These are phyloP conservation scores for Sugiyamaella paludigena DNA, from an alignment of 1,139 yeast genomes.

Conservation along the genomic window DNA sequence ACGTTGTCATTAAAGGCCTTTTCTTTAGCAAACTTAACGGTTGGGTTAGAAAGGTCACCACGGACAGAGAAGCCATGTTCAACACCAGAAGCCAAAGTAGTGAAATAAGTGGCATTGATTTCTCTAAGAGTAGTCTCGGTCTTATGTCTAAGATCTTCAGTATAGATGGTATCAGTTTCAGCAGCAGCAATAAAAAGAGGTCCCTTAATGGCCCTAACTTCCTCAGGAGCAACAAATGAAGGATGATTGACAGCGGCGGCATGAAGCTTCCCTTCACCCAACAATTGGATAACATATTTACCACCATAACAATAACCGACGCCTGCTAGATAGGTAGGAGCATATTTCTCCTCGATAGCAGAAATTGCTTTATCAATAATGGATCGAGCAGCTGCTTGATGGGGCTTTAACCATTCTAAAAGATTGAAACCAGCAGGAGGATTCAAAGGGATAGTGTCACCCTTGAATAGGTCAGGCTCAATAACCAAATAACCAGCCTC, in stretches of 20 bases:
- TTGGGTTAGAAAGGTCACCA: constrained; percentile 61
- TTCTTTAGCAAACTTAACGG: constrained; percentile 63
- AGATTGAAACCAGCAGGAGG: constrained; percentile 34
- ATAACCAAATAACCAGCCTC: constrained; percentile 60
- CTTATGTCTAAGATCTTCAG: constrained; percentile 57
- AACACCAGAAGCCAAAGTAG: constrained; percentile 59
- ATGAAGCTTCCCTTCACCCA: constrained; percentile 47
- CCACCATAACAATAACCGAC: constrained; percentile 89
- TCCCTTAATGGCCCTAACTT: constrained; percentile 52
- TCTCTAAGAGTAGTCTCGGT: constrained; percentile 57
- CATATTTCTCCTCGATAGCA: constrained; percentile 43
- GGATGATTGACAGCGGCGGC: constrained; percentile 76
- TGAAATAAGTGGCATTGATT: constrained; percentile 50
- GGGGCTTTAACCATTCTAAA: constrained; percentile 54
- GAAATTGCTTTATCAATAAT: constrained; percentile 46
- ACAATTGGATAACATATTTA: constrained; percentile 55
- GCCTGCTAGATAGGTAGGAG: constrained; percentile 54
- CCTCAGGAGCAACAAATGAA: constrained; percentile 63
- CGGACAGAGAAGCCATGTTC: constrained; percentile 73
- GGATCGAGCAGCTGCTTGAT: constrained; percentile 45
- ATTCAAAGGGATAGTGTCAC: constrained; percentile 45
- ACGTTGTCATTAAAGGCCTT: constrained; percentile 62
- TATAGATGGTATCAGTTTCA: constrained; percentile 59
- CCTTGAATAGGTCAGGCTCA: constrained; percentile 67
- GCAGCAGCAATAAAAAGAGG: constrained; percentile 74